Conservation (phyloP, 2,329 filamentous ascomycete species). For the Aspergillus felis region DNA sequence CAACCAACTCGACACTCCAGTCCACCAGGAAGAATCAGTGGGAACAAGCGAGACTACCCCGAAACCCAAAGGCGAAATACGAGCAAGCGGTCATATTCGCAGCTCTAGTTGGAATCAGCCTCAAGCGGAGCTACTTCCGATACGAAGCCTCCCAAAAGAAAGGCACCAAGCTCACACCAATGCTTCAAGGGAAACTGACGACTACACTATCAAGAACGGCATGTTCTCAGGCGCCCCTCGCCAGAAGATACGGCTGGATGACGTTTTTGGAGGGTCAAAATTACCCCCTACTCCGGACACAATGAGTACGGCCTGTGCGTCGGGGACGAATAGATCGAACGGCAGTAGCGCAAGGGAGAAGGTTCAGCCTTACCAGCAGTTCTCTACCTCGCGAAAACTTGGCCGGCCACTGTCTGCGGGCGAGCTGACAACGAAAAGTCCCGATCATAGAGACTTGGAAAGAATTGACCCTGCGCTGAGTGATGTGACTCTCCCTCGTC, state of each 20-base stretch:
- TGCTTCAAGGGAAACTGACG: slow-evolving; percentile 18
- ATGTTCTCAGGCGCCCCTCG: slow-evolving; percentile 22
- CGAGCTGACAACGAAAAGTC: slow-evolving; percentile 30
- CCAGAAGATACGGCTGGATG: slow-evolving; percentile 27
- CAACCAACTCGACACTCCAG: slow-evolving; percentile 27
- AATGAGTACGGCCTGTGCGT: slow-evolving; percentile 38
- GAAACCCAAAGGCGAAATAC: slow-evolving; percentile 8
- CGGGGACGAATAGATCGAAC: slow-evolving; percentile 30
- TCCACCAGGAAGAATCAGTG: slow-evolving; percentile 17
- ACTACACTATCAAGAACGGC: slow-evolving; percentile 19
- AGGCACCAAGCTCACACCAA: slow-evolving; percentile 17
- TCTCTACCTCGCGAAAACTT: slow-evolving; percentile 17
- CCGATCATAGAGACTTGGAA: slow-evolving; percentile 26
- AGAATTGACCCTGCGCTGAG: slow-evolving; percentile 32
- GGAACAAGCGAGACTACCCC: slow-evolving; percentile 15
- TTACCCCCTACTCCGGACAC: slow-evolving; percentile 43
- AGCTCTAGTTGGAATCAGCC: slow-evolving; percentile 33
- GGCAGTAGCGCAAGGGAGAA: slow-evolving; percentile 31
- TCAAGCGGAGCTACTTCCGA: slow-evolving; percentile 13
- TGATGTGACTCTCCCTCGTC: slow-evolving; percentile 25
- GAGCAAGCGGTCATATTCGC: slow-evolving; percentile 20
- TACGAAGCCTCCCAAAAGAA: slow-evolving; percentile 14
- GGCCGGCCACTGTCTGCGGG: slow-evolving; percentile 32
- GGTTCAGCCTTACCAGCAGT: slow-evolving; percentile 20
- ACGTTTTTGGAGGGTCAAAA: slow-evolving; percentile 30